Evolutionary conservation across 2,329 filamentous ascomycete genomes (phyloP).

Genomic region (Geosmithia flava): DNA sequence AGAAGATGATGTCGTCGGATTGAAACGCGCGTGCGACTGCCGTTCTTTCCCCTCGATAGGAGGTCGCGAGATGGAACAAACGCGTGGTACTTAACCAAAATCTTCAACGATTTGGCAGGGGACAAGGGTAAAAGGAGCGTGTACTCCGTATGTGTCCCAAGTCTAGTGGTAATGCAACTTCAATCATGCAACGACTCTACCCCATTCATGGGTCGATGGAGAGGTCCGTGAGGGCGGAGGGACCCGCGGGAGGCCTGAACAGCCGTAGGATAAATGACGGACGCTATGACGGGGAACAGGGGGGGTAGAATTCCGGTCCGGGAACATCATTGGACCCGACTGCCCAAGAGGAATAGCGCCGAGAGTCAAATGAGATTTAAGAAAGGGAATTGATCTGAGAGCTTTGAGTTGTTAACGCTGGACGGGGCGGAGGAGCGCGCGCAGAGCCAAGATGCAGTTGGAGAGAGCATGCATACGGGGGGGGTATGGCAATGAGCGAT

Average conservation of each 20-base stretch:
- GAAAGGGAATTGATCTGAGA: not conserved
- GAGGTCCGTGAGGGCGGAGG: not conserved
- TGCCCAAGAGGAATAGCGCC: not conserved
- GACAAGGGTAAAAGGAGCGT: too few species aligned
- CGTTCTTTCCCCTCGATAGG: too few species aligned
- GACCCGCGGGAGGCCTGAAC: conserved; percentile 4
- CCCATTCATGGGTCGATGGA: not conserved
- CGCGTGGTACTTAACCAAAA: not conserved
- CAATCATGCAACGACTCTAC: too few species aligned
- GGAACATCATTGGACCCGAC: not conserved
- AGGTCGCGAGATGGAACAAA: not conserved
- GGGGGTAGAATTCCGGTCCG: not conserved
- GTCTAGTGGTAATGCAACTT: not conserved
- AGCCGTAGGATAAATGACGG: not conserved
- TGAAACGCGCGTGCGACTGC: not conserved
- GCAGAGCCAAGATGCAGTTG: too few species aligned
- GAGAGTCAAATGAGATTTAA: not conserved
- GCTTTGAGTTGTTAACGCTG: too few species aligned
- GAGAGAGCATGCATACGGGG: too few species aligned
- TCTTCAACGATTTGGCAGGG: not conserved
- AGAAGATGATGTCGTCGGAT: not conserved
- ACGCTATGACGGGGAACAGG: not conserved
- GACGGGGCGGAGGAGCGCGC: too few species aligned
- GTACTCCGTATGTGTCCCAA: too few species aligned
- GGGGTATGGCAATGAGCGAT: too few species aligned